phyloP scores from a whole-genome alignment of 768 basidiomycete species.

The Amanita pallidorosea region DNA sequence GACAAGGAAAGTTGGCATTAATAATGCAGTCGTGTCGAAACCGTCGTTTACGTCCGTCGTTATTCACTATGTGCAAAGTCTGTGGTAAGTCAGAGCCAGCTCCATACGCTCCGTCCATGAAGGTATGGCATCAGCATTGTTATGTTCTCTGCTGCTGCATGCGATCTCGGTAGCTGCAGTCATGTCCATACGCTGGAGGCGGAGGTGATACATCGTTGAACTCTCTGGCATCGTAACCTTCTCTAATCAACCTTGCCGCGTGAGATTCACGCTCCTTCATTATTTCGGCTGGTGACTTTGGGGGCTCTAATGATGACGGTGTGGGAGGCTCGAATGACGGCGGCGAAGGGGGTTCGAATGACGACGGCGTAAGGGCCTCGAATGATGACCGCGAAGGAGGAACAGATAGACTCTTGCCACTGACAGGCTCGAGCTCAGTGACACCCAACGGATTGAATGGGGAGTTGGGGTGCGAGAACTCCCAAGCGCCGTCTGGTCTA shows the following conservation, averaged over 20 bases:
- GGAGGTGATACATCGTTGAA: conserved; percentile 1
- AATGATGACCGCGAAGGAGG: conserved; percentile 12
- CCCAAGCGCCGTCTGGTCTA: conserved; percentile 45
- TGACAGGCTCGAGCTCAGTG: conserved; percentile 19
- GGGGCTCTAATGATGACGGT: conserved; percentile 6
- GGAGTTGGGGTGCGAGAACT: conserved; percentile 32
- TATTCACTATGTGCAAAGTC: neutral
- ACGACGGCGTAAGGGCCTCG: conserved; percentile 13
- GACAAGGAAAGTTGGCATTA: neutral
- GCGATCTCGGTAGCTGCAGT: conserved; percentile 2
- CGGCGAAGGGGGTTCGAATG: conserved; percentile 9
- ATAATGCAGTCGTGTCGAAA: neutral
- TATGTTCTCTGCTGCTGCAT: neutral
- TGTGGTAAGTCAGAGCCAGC: neutral
- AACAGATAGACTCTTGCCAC: neutral
- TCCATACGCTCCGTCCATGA: neutral
- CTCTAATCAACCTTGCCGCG: conserved; percentile 4
- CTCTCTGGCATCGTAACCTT: conserved; percentile 7
- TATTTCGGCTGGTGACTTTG: conserved; percentile 3
- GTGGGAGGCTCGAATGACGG: conserved; percentile 11
- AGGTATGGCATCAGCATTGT: neutral
- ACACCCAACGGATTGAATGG: conserved; percentile 29
- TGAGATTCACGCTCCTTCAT: conserved; percentile 6
- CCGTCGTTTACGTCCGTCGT: conserved; percentile 5
- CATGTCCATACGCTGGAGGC: conserved; percentile 7